Base-by-base conservation (phyloP, 2,329 filamentous ascomycete species). In the Drechslerella stenobrocha region DNA sequence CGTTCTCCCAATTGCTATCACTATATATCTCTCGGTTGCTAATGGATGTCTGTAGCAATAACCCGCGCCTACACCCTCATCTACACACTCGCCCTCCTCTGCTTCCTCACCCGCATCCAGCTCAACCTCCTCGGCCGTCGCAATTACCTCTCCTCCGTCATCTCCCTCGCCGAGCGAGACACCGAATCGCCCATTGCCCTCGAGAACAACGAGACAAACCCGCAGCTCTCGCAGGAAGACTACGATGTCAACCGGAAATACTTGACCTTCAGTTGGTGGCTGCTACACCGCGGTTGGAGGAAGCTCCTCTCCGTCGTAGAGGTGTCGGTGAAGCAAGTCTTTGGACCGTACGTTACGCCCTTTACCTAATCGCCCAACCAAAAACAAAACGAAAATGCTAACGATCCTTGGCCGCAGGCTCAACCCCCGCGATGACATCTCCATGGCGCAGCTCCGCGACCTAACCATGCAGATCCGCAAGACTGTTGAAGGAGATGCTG, bases 191-290 rank as follows among this genome's bases (percentile, higher is more conserved):
- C 85, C 42, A 98, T 98, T 75, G 91, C 83, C 73, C 82, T 97
- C 15, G 86, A 95, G 74, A 92, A 96, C 75, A 91, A 96, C 75
- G 89, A 93, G 75, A 87, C 87, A 73, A 81, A 83, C 15, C 88
- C 92, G 55, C 87, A 91, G 73, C 47, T 67, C 28, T 67, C 63
- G 32, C 90, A 90, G 44, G 92, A 88, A 76, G 93, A 98, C 76
- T 96, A 96, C 72, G 91, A 96, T 76, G 95, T 90, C 30, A 98
- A 98, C 77, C 83, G 91, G 72, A 88, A 89, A 74, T 98, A 97
- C 75, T 81, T 98, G 48, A 95, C 91, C 37, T 95, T 97, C 76
- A 96, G 90, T 77, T 98, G 93, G 93, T 98, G 92, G 91, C 79
- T 98, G 46, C 81, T 98, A 47, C 92, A 98, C 77, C 84, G 85